Conservation (phyloP, 768 basidiomycete genomes). For the Sistotremastrum niveocremeum region DNA sequence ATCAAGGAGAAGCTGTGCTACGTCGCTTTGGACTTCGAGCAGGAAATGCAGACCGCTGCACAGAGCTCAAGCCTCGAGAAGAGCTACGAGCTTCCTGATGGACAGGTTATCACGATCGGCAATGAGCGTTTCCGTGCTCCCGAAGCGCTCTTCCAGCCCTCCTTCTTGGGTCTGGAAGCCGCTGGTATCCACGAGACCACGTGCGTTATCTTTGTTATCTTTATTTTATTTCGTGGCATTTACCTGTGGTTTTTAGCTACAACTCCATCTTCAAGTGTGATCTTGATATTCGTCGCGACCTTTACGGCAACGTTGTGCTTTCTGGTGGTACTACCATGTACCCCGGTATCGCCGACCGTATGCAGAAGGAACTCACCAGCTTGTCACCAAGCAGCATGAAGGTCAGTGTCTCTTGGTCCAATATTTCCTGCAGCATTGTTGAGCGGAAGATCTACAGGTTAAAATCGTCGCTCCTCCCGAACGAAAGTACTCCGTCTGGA, state of each 20-base stretch:
- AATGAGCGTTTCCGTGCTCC: slow-evolving; percentile 91
- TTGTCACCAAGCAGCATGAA: slow-evolving; percentile 57
- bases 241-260: slow-evolving; percentile 18
- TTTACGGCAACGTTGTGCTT: slow-evolving; percentile 46
- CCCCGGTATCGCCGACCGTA: slow-evolving; percentile 51
- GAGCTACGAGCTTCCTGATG: slow-evolving; percentile 59
- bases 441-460: slow-evolving; percentile 19
- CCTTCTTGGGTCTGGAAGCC: slow-evolving; percentile 69
- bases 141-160: slow-evolving; percentile 89
- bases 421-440: not conserved
- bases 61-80: slow-evolving; percentile 55
- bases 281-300: slow-evolving; percentile 41
- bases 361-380: slow-evolving; percentile 60
- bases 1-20: slow-evolving; percentile 78
- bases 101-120: slow-evolving; percentile 62
- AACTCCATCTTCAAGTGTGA: slow-evolving; percentile 79
- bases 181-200: slow-evolving; percentile 78
- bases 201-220: slow-evolving; percentile 19
- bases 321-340: slow-evolving; percentile 53
- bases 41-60: slow-evolving; percentile 58
- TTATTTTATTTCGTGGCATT: not conserved
- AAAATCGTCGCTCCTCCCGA: slow-evolving; percentile 58
- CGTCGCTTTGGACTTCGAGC: slow-evolving; percentile 60
- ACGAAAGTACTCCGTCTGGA: slow-evolving; percentile 60
- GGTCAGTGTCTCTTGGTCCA: slow-evolving; percentile 15